These are phyloP conservation scores for Lecanicillium sp. DNA, from an alignment of 2,329 filamentous ascomycete species.

Conservation along the genomic window DNA sequence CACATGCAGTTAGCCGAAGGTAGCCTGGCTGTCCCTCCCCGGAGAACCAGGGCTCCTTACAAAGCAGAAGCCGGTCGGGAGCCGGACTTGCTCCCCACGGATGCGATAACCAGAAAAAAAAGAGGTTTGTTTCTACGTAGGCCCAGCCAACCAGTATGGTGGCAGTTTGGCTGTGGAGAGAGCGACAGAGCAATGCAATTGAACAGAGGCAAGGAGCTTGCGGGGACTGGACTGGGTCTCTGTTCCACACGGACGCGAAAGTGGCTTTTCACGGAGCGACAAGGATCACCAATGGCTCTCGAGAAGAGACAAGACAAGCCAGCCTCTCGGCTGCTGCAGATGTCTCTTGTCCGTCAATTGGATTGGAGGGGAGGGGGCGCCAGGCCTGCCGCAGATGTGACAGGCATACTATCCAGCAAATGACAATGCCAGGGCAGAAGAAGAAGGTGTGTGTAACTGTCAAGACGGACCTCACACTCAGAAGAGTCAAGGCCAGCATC, in stretches of 20 bases:
- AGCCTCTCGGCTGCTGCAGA: conserved; percentile 1
- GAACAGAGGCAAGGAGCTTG: not conserved
- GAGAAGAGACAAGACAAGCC: too few relatives aligned
- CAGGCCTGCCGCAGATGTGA: not conserved
- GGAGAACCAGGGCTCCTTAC: too few relatives aligned
- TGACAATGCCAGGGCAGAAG: too few relatives aligned
- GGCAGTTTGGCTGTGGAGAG: not conserved
- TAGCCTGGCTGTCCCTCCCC: too few relatives aligned
- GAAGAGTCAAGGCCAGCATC: not conserved
- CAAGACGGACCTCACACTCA: not conserved
- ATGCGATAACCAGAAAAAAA: too few relatives aligned
- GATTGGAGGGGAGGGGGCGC: not conserved
- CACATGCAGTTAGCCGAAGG: conserved; percentile 1
- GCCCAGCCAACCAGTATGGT: not conserved
- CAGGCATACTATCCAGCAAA: not conserved
- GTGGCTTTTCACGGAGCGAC: too few relatives aligned
- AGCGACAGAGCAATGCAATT: not conserved
- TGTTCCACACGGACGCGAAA: conserved; percentile 3
- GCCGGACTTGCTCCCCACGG: too few relatives aligned
- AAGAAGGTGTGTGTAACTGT: too few relatives aligned
- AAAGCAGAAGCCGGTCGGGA: too few relatives aligned
- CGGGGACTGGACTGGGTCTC: not conserved
- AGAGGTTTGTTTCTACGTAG: too few relatives aligned
- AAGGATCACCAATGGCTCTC: too few relatives aligned
- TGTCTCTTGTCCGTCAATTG: not conserved